Evolutionary conservation across 2,329 filamentous ascomycete genomes (phyloP), one percentile per base, ranked within the genome.

Genomic region (Fusarium floridanum): DNA sequence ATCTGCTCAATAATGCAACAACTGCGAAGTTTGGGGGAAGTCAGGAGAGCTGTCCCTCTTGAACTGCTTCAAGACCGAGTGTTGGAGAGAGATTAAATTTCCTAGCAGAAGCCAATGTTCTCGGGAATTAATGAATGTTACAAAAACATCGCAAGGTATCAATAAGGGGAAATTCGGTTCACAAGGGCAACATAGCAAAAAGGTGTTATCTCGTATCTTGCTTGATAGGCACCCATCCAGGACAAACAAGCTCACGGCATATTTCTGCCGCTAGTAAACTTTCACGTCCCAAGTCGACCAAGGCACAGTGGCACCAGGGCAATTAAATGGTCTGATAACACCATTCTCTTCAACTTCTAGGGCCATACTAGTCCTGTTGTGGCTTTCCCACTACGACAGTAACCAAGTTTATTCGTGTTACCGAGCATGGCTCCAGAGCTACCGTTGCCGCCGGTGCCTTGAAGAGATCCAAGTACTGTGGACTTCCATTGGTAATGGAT

Each of bases 281-380:
- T 39, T 39, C 22, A 50, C 17, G 11, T 41, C n/a, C 37, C 45
- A 12, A 39, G 34, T n/a, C 12, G 20, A 39, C 27, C 16, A 62
- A 43, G 41, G 29, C 43, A 36, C 14, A 62, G 27, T 27, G 16
- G 39, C 24, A 24, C 55, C n/a, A 22, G 60, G n/a, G 16, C 20
- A 37, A 59, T 41, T 41, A 34, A 41, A 43, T 43, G 27, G 60
- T 62, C 29, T 53, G 60, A 29, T 37, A 34, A n/a, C 41, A 22
- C 57, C 36, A 60, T 60, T 60, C 36, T 43, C 57, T 60, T 43
- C 22, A 20, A 22, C 36, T 60, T 60, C 57, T 60, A 60, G 56
- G 32, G 56, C 36, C 22, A 39, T 39, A 7, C 34, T 41, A 41
- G 22, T 29, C 56, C 56, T 41, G 56, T 41, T 60, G 56, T 43